Base-by-base conservation (phyloP, 2,329 filamentous ascomycete species). In the Alternaria brassicae region DNA sequence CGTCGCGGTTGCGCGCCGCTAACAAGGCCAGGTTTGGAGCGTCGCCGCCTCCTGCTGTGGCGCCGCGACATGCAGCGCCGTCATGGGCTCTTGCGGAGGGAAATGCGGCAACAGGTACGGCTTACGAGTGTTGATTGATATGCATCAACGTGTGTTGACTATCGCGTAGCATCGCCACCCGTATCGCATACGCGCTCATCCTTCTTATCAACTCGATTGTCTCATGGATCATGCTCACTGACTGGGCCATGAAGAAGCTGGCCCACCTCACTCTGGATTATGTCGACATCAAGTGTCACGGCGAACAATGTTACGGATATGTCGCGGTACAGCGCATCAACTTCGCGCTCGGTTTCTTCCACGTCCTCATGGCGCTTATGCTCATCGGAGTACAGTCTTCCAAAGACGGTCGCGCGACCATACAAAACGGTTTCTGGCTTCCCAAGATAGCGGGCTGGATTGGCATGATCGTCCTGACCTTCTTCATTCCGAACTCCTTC, bases 341-440 rank as follows among this genome's bases (percentile, higher is more conserved):
- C 82, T 99, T 98, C 75, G 93, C 93, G 13, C 91, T 99, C 54
- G 95, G 93, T 30, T 83, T 97, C 53, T 97, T 99, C 81, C 95
- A 99, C 79, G 84, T 96, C 45, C 84, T 97, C 64, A 87, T 98
- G 69, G 93, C 92, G 4, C 81, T 92, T 48, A 84, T 97, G 61
- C 85, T 99, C 42, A 84, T 98, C 55, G 95, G 95, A 51, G 93
- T 99, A 51, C 88, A 87, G 53, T 92, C 89, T 47, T 95, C 93
- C 23, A 95, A 91, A 78, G 91, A 96, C 76, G 90, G 91, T 42
- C 90, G 95, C 65, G 93, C 95, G 2, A 86, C 88, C 17, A 86
- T 99, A 53, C 95, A 99, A 76, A 99, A 99, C 80, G 95, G 94
- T n/a, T 99, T 92, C 80, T 99, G 95, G 95, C 95, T 93, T 2